Percentiles rank a stretch among this genome's conserved stretches.
phyloP scores from a whole-genome alignment of 768 basidiomycete genomes.

The Boletus vermiculosoides region DNA sequence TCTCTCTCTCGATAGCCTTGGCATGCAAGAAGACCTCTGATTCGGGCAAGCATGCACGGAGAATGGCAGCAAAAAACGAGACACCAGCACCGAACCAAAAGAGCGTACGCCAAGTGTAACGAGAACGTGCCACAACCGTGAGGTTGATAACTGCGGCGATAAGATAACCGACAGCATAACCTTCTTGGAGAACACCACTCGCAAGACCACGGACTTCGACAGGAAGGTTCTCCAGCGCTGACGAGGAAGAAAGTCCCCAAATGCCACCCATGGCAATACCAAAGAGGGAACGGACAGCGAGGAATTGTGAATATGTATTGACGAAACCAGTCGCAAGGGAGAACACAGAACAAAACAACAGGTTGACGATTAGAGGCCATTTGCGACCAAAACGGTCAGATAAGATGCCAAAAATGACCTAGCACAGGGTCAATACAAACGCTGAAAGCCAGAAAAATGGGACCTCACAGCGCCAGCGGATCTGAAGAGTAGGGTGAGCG shows the following conservation, averaged over 20 bases:
- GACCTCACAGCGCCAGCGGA: constrained; percentile 63
- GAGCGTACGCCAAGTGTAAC: constrained; percentile 64
- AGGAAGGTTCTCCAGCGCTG: constrained; percentile 86
- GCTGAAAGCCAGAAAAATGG: not conserved
- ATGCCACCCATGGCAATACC: constrained; percentile 89
- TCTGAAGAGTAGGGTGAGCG: constrained; percentile 90
- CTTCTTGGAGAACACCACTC: constrained; percentile 84
- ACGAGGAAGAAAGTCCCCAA: constrained; percentile 82
- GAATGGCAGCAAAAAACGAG: constrained; percentile 61
- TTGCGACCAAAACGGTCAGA: constrained; percentile 91
- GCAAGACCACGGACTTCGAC: constrained; percentile 83
- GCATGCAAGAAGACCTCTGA: constrained; percentile 70
- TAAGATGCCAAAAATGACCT: constrained; percentile 75
- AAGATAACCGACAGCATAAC: constrained; percentile 85
- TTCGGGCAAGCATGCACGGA: constrained; percentile 75
- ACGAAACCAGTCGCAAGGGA: constrained; percentile 83
- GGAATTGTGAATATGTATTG: constrained; percentile 72
- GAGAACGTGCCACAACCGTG: constrained; percentile 41
- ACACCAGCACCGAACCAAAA: constrained; percentile 82
- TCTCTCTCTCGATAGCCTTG: constrained; percentile 49
- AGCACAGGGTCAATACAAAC: not conserved
- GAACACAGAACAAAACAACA: constrained; percentile 66
- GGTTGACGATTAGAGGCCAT: constrained; percentile 84
- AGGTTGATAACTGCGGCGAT: constrained; percentile 84
- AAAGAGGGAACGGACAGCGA: constrained; percentile 79